Conservation (phyloP, 768 basidiomycete genomes). For the Lentinula sp. region DNA sequence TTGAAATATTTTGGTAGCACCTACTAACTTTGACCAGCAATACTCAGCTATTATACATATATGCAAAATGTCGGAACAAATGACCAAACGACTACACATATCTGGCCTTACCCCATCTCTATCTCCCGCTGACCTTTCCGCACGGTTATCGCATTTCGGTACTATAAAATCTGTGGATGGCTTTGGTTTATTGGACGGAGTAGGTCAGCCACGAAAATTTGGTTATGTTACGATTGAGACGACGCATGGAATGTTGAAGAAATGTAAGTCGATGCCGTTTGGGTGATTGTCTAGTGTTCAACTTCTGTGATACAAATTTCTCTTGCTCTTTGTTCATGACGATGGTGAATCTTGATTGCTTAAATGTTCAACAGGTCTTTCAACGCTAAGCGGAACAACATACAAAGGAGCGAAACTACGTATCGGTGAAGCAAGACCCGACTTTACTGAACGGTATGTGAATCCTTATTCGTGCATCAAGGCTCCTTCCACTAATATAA, state of each 20-base stretch:
- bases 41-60: neutral
- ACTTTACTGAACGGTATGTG: conserved; percentile 57
- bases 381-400: conserved; percentile 68
- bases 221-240: conserved; percentile 70
- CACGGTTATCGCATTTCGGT: conserved; percentile 60
- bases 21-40: too few relatives aligned
- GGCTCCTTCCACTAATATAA: conserved; percentile 12
- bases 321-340: too few relatives aligned
- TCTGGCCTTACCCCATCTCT: conserved; percentile 72
- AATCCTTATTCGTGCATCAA: neutral
- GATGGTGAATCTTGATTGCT: too few relatives aligned
- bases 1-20: too few relatives aligned
- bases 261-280: conserved; percentile 40
- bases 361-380: conserved; percentile 46
- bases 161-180: conserved; percentile 65
- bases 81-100: conserved; percentile 63
- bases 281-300: too few relatives aligned
- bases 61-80: conserved; percentile 6
- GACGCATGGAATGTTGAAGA: conserved; percentile 48
- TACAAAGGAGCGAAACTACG: conserved; percentile 88
- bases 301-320: neutral
- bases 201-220: conserved; percentile 66
- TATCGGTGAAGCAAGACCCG: conserved; percentile 78
- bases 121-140: conserved; percentile 46
- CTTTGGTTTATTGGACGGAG: conserved; percentile 54